Evolutionary conservation across 805 yeast species (phyloP), one percentile per base, ranked within the genome.

Genomic region (Metschnikowia arizonensis): DNA sequence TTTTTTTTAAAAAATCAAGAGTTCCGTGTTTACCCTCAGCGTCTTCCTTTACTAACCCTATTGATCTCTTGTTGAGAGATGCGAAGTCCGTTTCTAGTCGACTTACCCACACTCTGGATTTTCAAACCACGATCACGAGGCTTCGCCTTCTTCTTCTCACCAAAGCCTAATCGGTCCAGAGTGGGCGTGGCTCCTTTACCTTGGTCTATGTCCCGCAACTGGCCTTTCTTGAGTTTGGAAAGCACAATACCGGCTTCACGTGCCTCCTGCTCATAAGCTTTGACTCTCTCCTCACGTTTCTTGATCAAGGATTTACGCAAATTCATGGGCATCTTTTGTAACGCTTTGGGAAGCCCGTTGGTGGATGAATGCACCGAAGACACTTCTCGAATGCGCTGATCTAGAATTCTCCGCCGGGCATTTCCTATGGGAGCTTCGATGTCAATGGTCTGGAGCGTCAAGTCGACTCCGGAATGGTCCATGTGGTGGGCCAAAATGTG

Each of bases 191-290:
- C 73, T 6, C 82, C 81, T 45, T 70, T 68, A 40, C 83, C 87
- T 37, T 72, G 66, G 52, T 77, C 72, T 51, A 78, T 58, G 45
- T 69, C 70, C 56, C 93, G 72, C 45, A 83, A 69, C 50, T 83
- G 79, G 5, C 88, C 90, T 64, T 81, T 83, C 55, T 73, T 74
- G 23, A 75, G 81, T 56, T 77, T 82, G 3, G 96, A 81, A 34
- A 91, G 68, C n/a, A 93, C 76, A 45, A 91, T 86, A 11, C 98
- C 98, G 4, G 95, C 95, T 15, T 91, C 91, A 50, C 72, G 76
- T 6, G 99, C 97, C 41, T 87, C 89, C 42, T 74, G 69, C 61
- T 87, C 95, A 57, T 73, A 79, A 55, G 77, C 77, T 19, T 67
- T 60, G 15, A 79, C 77, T 51, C 80, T 77, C 17, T 66, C 61